Conservation (phyloP, 306 rosid species). For the Argentina anserina region DNA sequence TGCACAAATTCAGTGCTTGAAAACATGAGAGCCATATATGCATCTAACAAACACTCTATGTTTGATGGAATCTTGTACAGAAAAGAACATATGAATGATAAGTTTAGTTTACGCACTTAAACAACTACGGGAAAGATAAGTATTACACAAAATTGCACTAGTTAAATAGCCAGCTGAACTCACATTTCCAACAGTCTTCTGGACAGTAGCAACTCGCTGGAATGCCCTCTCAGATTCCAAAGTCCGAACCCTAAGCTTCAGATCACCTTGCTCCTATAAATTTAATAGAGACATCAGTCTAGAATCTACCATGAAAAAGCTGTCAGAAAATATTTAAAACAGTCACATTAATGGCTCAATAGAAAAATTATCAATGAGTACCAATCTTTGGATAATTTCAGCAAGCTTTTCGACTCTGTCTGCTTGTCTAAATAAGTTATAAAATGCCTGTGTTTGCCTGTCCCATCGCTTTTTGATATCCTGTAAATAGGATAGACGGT, state of each 20-base stretch:
- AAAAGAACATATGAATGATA: neutral
- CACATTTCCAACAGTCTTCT: slow-evolving; percentile 88
- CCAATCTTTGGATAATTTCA: slow-evolving; percentile 75
- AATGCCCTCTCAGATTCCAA: slow-evolving; percentile 98
- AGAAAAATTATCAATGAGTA: slow-evolving; percentile 21
- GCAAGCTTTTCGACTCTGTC: slow-evolving; percentile 96
- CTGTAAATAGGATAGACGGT: slow-evolving; percentile 44
- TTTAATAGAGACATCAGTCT: slow-evolving; percentile 14
- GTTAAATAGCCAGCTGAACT: slow-evolving; percentile 38
- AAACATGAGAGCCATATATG: neutral
- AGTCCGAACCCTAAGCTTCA: slow-evolving; percentile 91
- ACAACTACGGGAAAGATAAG: neutral
- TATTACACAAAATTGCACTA: slow-evolving; percentile 5
- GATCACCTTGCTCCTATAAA: slow-evolving; percentile 96
- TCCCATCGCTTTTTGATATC: slow-evolving; percentile 86
- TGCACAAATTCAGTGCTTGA: neutral
- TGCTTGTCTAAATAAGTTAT: slow-evolving; percentile 94
- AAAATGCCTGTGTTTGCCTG: slow-evolving; percentile 82
- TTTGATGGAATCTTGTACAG: neutral
- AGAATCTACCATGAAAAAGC: slow-evolving; percentile 23
- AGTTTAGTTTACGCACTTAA: neutral
- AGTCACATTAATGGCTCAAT: slow-evolving; percentile 15
- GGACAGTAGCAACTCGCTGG: slow-evolving; percentile 91
- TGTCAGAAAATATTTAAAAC: slow-evolving; percentile 17
- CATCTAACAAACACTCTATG: neutral